phyloP scores from a whole-genome alignment of 2,329 filamentous ascomycete species.

The Exophiala phaeomuriformis region DNA sequence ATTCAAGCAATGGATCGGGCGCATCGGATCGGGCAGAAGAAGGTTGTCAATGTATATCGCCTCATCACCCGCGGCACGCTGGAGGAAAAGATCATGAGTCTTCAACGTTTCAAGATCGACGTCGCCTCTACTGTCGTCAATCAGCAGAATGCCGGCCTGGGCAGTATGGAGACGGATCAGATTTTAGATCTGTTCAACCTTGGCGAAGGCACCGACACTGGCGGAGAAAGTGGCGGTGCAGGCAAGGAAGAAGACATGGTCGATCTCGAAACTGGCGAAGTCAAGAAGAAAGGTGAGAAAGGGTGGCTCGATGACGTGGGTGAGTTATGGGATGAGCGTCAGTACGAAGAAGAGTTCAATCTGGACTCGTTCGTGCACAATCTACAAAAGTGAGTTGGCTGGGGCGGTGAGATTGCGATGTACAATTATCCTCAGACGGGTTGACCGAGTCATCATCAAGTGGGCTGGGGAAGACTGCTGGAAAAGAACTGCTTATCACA shows the following conservation, averaged over 20 bases:
- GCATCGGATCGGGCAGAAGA: slow-evolving; percentile 97
- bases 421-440: neutral
- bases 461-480: neutral
- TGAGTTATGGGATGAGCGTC: slow-evolving; percentile 93
- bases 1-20: slow-evolving; percentile 98
- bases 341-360: slow-evolving; percentile 98
- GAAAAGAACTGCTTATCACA: neutral
- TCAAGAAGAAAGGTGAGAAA: slow-evolving; percentile 92
- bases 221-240: slow-evolving; percentile 57
- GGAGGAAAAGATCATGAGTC: slow-evolving; percentile 95
- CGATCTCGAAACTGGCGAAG: slow-evolving; percentile 75
- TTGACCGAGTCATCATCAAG: neutral
- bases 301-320: slow-evolving; percentile 90
- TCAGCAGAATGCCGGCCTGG: slow-evolving; percentile 91
- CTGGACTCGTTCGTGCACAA: slow-evolving; percentile 90
- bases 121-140: slow-evolving; percentile 97
- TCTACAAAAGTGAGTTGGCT: slow-evolving; percentile 56
- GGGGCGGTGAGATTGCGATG: neutral
- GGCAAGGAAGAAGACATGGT: slow-evolving; percentile 69
- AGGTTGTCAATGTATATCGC: slow-evolving; percentile 98
- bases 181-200: slow-evolving; percentile 95
- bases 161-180: slow-evolving; percentile 96
- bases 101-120: slow-evolving; percentile 99
- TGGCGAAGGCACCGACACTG: slow-evolving; percentile 56
- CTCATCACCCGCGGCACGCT: slow-evolving; percentile 91